These are phyloP conservation scores for Boechera stricta DNA, from an alignment of 345 rosid species.

Conservation along the genomic window DNA sequence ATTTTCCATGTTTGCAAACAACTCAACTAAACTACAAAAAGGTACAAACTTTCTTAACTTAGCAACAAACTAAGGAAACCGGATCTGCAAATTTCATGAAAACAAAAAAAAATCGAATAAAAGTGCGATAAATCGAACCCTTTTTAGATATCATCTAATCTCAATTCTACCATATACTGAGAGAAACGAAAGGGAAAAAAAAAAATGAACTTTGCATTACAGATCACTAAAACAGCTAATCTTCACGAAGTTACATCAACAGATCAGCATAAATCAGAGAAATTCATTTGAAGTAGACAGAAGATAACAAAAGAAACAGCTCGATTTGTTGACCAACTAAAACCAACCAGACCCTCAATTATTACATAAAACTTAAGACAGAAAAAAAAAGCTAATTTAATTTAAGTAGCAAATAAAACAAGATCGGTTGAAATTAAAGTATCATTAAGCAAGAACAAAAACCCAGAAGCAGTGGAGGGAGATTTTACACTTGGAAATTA, in stretches of 20 bases:
- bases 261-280: constrained; percentile 50
- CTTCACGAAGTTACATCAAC: constrained; percentile 37
- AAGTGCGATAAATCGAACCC: constrained; percentile 14
- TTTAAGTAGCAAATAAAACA: constrained; percentile 1
- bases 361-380: constrained; percentile 15
- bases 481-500: constrained; percentile 22
- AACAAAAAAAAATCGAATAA: not conserved
- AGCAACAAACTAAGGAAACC: constrained; percentile 27
- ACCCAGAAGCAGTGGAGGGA: constrained; percentile 32
- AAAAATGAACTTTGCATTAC: constrained; percentile 23
- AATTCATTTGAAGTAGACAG: constrained; percentile 6
- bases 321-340: constrained; percentile 42
- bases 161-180: constrained; percentile 14
- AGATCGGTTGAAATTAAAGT: constrained; percentile 16
- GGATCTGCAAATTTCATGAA: constrained; percentile 39
- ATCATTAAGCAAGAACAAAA: constrained; percentile 19
- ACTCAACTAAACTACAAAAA: constrained; percentile 36
- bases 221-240: constrained; percentile 33
- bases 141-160: constrained; percentile 15
- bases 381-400: not conserved
- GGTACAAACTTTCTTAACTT: constrained; percentile 33
- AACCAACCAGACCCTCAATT: constrained; percentile 43
- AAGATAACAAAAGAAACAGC: constrained; percentile 35
- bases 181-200: constrained; percentile 13
- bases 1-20: constrained; percentile 56